These are phyloP conservation scores for Penicillium occitanis DNA, from an alignment of 2,329 filamentous ascomycete genomes.

Conservation along the genomic window DNA sequence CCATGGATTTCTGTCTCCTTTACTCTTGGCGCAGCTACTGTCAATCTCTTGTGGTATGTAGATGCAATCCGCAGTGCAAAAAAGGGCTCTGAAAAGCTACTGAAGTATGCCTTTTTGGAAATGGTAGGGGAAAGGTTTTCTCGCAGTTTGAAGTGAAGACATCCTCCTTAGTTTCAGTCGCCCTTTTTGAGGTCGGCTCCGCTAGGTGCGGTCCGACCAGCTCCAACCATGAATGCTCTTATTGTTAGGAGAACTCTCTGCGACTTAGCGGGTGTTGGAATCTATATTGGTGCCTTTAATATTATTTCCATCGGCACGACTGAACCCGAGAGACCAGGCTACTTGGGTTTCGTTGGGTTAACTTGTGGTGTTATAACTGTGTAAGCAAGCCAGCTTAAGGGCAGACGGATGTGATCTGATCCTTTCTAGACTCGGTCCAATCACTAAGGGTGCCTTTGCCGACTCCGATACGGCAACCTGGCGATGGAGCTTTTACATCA, in stretches of 20 bases:
- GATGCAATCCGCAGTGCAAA: neutral
- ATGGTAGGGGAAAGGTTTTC: neutral
- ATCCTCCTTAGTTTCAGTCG: neutral
- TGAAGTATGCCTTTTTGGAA: neutral
- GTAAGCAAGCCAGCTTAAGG: neutral
- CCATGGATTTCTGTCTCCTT: slow-evolving; percentile 41
- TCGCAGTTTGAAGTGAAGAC: neutral
- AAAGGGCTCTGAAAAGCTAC: neutral
- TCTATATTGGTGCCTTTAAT: neutral
- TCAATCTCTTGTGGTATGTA: neutral
- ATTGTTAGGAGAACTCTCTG: neutral
- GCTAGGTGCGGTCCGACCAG: neutral
- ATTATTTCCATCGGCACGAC: neutral
- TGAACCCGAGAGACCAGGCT: neutral
- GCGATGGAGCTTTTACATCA: neutral
- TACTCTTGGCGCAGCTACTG: slow-evolving; percentile 31
- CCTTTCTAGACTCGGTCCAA: neutral
- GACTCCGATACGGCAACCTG: neutral
- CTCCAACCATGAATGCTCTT: neutral
- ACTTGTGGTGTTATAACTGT: neutral
- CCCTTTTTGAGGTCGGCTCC: neutral
- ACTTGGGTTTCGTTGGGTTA: neutral
- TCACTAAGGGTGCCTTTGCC: neutral
- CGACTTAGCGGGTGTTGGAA: neutral
- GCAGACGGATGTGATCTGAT: neutral